These are phyloP conservation scores for Quercus bicolor DNA, from an alignment of 306 rosid genomes.

Conservation along the genomic window DNA sequence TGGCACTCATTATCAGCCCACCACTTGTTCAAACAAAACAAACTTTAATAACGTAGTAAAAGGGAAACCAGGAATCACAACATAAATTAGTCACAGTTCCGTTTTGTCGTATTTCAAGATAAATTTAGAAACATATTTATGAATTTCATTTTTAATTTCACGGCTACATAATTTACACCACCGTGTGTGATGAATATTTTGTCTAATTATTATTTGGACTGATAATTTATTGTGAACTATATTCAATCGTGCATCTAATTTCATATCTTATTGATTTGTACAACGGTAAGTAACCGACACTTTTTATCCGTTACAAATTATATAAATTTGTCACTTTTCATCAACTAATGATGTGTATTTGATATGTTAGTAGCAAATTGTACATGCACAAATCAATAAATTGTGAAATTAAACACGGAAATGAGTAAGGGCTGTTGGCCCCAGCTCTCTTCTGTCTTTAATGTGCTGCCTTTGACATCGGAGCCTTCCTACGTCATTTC, in stretches of 20 bases:
- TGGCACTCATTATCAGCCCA: too few species aligned
- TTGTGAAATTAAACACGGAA: too few species aligned
- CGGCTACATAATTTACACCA: rapidly evolving
- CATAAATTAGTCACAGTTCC: too few species aligned
- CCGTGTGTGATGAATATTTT: rapidly evolving
- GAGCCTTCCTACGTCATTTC: neutral
- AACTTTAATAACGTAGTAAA: neutral
- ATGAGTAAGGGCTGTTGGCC: too few species aligned
- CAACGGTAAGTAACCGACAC: rapidly evolving
- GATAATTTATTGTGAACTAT: rapidly evolving
- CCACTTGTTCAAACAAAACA: neutral
- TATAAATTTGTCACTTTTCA: rapidly evolving
- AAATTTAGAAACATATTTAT: too few species aligned
- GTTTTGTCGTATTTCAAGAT: too few species aligned
- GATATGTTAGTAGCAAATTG: rapidly evolving
- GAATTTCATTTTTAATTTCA: too few species aligned
- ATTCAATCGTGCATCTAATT: rapidly evolving
- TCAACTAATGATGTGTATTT: rapidly evolving
- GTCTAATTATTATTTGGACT: too few species aligned
- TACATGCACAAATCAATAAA: rapidly evolving
- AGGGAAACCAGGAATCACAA: neutral
- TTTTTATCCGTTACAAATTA: rapidly evolving
- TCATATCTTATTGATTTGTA: rapidly evolving
- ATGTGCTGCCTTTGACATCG: neutral
- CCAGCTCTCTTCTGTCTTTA: neutral